phyloP scores from a whole-genome alignment of 345 rosid species.

The Gossypium mustelinum region DNA sequence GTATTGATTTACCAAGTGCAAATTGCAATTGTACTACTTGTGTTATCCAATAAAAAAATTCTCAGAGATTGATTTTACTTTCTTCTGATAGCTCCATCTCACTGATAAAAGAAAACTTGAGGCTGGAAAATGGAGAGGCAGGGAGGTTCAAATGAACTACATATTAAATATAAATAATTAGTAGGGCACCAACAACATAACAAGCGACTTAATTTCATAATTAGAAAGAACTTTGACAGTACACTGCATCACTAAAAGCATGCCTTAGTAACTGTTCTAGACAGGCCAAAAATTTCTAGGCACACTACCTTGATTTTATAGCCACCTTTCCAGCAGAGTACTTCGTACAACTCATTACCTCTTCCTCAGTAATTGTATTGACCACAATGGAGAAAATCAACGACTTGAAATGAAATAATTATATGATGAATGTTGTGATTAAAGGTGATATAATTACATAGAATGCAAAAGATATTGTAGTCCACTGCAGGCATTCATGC shows the following conservation, averaged over 20 bases:
- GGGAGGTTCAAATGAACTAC: not conserved
- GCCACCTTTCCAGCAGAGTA: not conserved
- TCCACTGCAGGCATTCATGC: not conserved
- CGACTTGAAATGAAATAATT: not conserved
- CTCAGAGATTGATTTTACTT: not conserved
- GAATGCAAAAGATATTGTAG: not conserved
- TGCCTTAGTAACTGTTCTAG: not conserved
- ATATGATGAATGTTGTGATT: not conserved
- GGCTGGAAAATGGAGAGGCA: too few relatives aligned
- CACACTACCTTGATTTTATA: not conserved
- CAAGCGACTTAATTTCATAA: not conserved
- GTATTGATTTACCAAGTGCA: not conserved
- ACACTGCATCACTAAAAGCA: not conserved
- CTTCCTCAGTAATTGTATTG: not conserved
- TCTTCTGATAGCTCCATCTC: not conserved
- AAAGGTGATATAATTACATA: not conserved
- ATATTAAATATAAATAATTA: not conserved
- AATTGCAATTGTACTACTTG: constrained; percentile 4
- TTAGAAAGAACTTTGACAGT: not conserved
- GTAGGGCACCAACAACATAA: not conserved
- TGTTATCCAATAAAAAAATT: constrained; percentile 4
- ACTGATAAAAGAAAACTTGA: not conserved
- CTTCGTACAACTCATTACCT: not conserved
- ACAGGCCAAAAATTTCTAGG: not conserved
- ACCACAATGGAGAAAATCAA: not conserved